These are phyloP conservation scores for Fusarium sp. DNA, from an alignment of 2,329 filamentous ascomycete genomes.

Conservation along the genomic window DNA sequence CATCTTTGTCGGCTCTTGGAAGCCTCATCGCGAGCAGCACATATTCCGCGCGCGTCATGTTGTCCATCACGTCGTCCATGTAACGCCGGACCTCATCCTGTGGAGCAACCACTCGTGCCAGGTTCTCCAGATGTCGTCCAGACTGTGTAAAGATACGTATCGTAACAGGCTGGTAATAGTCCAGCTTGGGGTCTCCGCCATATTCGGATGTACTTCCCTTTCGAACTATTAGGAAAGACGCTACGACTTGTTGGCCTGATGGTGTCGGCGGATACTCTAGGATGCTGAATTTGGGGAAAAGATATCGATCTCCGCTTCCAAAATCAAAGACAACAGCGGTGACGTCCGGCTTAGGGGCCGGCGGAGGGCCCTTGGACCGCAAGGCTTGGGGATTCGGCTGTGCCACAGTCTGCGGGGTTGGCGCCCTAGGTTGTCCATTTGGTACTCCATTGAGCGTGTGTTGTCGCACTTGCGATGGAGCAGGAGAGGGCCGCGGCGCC, in stretches of 20 bases:
- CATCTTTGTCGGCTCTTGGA: slow-evolving; percentile 53
- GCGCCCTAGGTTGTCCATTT: slow-evolving; percentile 45
- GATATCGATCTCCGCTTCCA: slow-evolving; percentile 74
- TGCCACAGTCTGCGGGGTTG: slow-evolving; percentile 20
- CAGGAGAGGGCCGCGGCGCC: slow-evolving; percentile 43
- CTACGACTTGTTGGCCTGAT: slow-evolving; percentile 67
- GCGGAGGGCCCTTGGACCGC: slow-evolving; percentile 66
- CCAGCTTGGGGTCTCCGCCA: slow-evolving; percentile 66
- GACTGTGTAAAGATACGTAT: slow-evolving; percentile 64
- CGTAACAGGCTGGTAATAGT: slow-evolving; percentile 80
- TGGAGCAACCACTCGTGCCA: slow-evolving; percentile 68
- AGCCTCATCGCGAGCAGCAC: slow-evolving; percentile 72
- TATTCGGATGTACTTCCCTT: slow-evolving; percentile 73
- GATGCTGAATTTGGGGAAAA: slow-evolving; percentile 81
- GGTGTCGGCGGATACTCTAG: slow-evolving; percentile 67
- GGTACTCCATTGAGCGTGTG: slow-evolving; percentile 44
- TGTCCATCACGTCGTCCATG: slow-evolving; percentile 75
- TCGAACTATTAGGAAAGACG: slow-evolving; percentile 79
- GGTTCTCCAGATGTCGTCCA: slow-evolving; percentile 65
- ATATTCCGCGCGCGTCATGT: slow-evolving; percentile 72
- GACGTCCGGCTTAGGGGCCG: slow-evolving; percentile 64
- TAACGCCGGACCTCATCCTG: slow-evolving; percentile 69
- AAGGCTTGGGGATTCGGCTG: slow-evolving; percentile 60
- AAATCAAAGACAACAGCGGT: slow-evolving; percentile 75
- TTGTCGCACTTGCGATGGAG: slow-evolving; percentile 43